A percentile compares a stretch with the other conserved stretches of the same genome.
phyloP scores from a whole-genome alignment of 2,329 filamentous ascomycete species.

The Boeremia exigua region DNA sequence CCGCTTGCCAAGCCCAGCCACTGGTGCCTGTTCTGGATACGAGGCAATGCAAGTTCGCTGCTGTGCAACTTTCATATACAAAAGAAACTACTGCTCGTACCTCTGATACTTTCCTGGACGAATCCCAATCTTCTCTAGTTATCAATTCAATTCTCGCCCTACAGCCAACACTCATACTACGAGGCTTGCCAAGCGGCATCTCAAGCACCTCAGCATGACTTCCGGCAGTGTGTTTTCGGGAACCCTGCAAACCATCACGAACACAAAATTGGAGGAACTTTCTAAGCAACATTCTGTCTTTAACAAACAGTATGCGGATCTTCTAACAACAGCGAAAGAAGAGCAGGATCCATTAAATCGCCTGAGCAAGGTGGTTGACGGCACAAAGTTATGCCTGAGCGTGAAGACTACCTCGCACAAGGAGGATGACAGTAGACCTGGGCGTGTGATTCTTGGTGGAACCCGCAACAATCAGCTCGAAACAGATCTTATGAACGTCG shows the following conservation, averaged over 20 bases:
- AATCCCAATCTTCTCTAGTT: neutral
- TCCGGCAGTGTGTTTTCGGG: constrained; percentile 44
- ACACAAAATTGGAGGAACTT: constrained; percentile 46
- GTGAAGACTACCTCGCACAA: constrained; percentile 25
- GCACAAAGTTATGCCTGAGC: constrained; percentile 38
- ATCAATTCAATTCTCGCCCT: neutral
- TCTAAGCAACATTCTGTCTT: constrained; percentile 44
- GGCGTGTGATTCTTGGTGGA: constrained; percentile 27
- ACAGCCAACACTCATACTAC: neutral
- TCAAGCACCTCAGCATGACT: constrained; percentile 19
- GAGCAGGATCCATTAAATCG: constrained; percentile 33
- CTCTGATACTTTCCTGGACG: neutral
- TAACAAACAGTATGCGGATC: constrained; percentile 32
- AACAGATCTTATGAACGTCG: constrained; percentile 40
- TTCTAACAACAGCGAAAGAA: constrained; percentile 20
- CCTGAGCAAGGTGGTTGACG: constrained; percentile 33
- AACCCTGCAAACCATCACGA: constrained; percentile 46
- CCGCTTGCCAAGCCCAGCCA: constrained; percentile 3
- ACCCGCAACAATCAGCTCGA: constrained; percentile 31
- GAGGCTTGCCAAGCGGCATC: neutral
- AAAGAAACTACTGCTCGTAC: neutral
- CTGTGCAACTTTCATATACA: neutral
- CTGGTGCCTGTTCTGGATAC: constrained; percentile 4
- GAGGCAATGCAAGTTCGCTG: neutral
- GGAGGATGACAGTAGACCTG: constrained; percentile 13